Conservation (phyloP, 257 asterid species). For the Plantago major region DNA sequence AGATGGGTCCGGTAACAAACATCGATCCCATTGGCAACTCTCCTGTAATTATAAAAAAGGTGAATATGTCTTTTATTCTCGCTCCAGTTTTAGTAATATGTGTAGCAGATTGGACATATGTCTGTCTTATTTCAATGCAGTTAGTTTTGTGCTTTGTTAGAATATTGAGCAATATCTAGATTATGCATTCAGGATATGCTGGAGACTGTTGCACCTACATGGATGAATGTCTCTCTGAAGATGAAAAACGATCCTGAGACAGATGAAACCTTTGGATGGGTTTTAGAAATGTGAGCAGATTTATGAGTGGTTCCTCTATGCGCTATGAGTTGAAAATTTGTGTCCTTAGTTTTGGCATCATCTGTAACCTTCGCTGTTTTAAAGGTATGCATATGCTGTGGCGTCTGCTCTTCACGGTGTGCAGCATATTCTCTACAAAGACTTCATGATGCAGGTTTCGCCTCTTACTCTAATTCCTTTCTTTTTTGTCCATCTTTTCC, state of each 20-base stretch:
- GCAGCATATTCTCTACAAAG: conserved; percentile 49
- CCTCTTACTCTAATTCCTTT: neutral
- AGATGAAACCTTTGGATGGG: conserved; percentile 56
- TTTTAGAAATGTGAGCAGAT: conserved; percentile 50
- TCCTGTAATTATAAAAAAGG: conserved; percentile 56
- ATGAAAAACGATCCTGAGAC: conserved; percentile 59
- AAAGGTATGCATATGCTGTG: conserved; percentile 71
- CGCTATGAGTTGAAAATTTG: conserved; percentile 15
- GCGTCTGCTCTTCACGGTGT: conserved; percentile 72
- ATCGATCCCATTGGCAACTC: conserved; percentile 68
- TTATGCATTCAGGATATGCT: conserved; percentile 42
- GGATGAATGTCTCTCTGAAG: conserved; percentile 53
- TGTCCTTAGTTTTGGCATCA: neutral
- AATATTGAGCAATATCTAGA: conserved; percentile 1
- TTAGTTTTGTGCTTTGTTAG: too few relatives aligned
- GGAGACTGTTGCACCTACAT: conserved; percentile 55
- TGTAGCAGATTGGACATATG: too few relatives aligned
- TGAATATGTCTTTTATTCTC: conserved; percentile 4
- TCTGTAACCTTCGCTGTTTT: conserved; percentile 13
- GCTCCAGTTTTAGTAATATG: too few relatives aligned
- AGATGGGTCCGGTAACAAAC: conserved; percentile 48
- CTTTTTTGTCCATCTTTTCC: neutral
- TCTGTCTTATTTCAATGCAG: too few relatives aligned
- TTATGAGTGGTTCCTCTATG: neutral
- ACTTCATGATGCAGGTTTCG: conserved; percentile 67